Conservation (phyloP, 768 basidiomycete genomes). For the Tylopilus balloui region DNA sequence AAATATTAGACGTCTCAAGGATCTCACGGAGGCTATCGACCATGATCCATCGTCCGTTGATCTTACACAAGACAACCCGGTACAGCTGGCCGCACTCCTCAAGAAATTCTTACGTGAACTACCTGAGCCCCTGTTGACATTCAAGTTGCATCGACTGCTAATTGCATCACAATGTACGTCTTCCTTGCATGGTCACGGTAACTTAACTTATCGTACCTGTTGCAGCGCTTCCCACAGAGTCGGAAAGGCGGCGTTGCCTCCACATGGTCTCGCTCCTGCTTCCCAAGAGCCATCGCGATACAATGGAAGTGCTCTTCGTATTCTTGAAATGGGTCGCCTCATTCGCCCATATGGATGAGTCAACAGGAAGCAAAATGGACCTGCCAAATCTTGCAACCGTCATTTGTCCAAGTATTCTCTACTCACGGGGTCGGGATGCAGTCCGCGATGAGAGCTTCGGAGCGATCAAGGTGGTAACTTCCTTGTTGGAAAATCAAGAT, state of each 20-base stretch:
- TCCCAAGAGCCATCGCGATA: constrained; percentile 93
- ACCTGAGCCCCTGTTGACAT: constrained; percentile 94
- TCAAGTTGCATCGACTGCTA: constrained; percentile 84
- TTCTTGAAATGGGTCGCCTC: constrained; percentile 99
- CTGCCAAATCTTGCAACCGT: constrained; percentile 92
- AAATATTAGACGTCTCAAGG: constrained; percentile 89
- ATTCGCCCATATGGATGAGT: constrained; percentile 96
- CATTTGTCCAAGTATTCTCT: constrained; percentile 97
- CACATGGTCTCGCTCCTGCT: constrained; percentile 83
- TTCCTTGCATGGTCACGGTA: neutral
- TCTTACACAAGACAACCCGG: constrained; percentile 90
- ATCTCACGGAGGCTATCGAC: constrained; percentile 88
- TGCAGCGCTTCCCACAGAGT: constrained; percentile 65
- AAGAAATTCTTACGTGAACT: constrained; percentile 97
- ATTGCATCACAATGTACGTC: constrained; percentile 83
- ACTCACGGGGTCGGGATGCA: constrained; percentile 79
- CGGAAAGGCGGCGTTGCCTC: constrained; percentile 76
- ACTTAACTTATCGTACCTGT: constrained; percentile 10
- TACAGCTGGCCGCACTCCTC: constrained; percentile 92
- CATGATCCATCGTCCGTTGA: constrained; percentile 92
- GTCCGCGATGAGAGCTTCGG: constrained; percentile 90
- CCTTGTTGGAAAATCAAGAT: constrained; percentile 89
- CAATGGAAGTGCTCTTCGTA: constrained; percentile 95
- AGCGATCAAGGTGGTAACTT: constrained; percentile 80
- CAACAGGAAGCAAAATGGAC: constrained; percentile 99